A percentile compares a stretch with the other conserved stretches of the same genome.
Evolutionary conservation across 78 protist genomes (phyloP).

Genomic region (Planoprotostelium fungivorum): DNA sequence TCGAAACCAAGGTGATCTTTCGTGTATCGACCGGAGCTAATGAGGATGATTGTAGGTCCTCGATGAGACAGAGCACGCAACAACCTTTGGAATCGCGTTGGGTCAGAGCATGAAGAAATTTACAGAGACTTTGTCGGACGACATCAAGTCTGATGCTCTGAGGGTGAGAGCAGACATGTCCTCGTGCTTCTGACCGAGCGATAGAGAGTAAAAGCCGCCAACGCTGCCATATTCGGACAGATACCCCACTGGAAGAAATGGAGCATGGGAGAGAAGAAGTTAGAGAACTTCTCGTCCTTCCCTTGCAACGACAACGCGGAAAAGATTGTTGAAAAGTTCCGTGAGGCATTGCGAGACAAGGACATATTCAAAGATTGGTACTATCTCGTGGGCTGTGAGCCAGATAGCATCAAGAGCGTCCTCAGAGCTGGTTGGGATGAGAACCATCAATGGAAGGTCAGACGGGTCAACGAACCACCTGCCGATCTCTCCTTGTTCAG

Average conservation of each 20-base stretch:
- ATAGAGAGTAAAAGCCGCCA: neutral
- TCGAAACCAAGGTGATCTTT: neutral
- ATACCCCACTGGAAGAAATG: neutral
- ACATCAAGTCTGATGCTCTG: neutral
- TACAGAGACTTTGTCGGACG: neutral
- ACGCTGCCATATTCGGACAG: neutral
- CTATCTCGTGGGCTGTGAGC: neutral
- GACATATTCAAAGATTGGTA: neutral
- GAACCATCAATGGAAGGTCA: neutral
- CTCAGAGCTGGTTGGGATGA: neutral
- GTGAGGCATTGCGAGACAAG: neutral
- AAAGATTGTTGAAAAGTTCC: neutral
- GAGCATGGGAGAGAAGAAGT: neutral
- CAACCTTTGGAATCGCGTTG: neutral
- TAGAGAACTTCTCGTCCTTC: neutral
- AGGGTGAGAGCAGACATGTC: neutral
- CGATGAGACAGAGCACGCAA: neutral
- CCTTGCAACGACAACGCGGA: neutral
- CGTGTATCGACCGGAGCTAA: neutral
- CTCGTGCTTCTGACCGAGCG: neutral
- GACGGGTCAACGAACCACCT: neutral
- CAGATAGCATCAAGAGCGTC: neutral
- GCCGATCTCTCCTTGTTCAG: neutral
- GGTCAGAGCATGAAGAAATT: neutral
- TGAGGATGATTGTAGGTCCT: neutral